Conservation (phyloP, 2,329 filamentous ascomycete species). For the Epichloe sylvatica region DNA sequence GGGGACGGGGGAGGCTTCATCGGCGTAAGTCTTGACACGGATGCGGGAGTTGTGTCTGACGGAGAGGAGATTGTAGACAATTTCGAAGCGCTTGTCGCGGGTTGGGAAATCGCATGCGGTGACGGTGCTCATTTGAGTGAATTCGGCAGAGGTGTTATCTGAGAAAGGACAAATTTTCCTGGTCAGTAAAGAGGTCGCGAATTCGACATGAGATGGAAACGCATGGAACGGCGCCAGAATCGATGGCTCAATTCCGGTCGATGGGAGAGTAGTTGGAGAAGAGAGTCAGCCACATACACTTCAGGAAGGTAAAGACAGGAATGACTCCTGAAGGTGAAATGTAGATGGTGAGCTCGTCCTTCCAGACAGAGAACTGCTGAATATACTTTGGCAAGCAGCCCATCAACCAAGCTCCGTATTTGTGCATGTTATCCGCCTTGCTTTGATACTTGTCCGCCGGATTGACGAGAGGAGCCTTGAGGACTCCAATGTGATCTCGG, state of each 20-base stretch:
- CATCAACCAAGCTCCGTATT: slow-evolving; percentile 93
- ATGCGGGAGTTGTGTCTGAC: slow-evolving; percentile 94
- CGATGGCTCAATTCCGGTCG: background rate
- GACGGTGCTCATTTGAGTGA: slow-evolving; percentile 82
- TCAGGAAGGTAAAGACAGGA: slow-evolving; percentile 86
- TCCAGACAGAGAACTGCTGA: slow-evolving; percentile 99
- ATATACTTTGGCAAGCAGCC: slow-evolving; percentile 94
- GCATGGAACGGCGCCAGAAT: background rate
- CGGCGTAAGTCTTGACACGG: slow-evolving; percentile 95
- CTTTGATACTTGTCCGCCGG: slow-evolving; percentile 84
- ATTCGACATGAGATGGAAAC: background rate
- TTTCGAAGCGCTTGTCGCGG: slow-evolving; percentile 87
- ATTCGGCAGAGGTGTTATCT: slow-evolving; percentile 93
- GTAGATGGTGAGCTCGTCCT: slow-evolving; percentile 93
- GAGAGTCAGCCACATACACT: slow-evolving; percentile 36
- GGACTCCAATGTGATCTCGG: slow-evolving; percentile 42
- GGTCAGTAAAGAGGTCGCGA: background rate
- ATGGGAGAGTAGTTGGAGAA: background rate
- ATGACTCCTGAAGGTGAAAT: slow-evolving; percentile 79
- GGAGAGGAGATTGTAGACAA: slow-evolving; percentile 94
- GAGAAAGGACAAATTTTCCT: background rate
- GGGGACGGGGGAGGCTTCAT: slow-evolving; percentile 91
- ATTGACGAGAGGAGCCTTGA: slow-evolving; percentile 73
- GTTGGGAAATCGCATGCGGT: slow-evolving; percentile 94
- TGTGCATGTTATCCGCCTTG: slow-evolving; percentile 78